These are phyloP conservation scores for Hericium erinaceus DNA, from an alignment of 768 basidiomycete genomes.

Conservation along the genomic window DNA sequence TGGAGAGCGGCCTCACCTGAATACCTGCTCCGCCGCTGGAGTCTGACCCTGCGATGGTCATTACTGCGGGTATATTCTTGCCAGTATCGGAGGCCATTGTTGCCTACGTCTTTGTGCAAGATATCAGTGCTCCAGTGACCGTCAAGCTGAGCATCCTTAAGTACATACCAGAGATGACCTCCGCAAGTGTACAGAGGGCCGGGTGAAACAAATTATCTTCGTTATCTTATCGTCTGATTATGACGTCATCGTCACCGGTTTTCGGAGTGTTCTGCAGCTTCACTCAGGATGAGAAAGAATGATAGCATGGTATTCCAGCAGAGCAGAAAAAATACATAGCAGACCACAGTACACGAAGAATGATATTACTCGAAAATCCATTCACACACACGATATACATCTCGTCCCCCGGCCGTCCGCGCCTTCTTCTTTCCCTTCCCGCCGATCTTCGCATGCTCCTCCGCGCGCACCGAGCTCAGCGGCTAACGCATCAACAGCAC, in stretches of 20 bases:
- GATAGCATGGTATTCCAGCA: no score
- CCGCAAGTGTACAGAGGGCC: no score
- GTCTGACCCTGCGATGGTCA: constrained; percentile 79
- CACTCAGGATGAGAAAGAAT: no score
- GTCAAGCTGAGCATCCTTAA: no score
- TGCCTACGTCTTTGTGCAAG: not conserved
- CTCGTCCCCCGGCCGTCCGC: constrained; percentile 39
- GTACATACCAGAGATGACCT: no score
- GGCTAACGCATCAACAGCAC: constrained; percentile 19
- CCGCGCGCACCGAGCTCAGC: constrained; percentile 13
- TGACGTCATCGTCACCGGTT: no score
- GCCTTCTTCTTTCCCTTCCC: constrained; percentile 47
- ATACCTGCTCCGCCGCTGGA: constrained; percentile 85
- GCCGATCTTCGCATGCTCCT: constrained; percentile 16
- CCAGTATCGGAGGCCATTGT: not conserved
- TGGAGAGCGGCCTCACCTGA: constrained; percentile 41
- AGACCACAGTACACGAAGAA: not conserved
- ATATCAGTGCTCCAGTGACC: no score
- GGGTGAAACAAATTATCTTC: no score
- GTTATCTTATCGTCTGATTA: no score
- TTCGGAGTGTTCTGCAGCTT: no score
- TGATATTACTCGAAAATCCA: not conserved
- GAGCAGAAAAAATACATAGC: not conserved
- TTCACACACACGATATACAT: constrained; percentile 53
- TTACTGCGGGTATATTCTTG: constrained; percentile 25